Evolutionary conservation across 139 green algal genomes (phyloP).

Genomic region (Chlamydomonas applanata): DNA sequence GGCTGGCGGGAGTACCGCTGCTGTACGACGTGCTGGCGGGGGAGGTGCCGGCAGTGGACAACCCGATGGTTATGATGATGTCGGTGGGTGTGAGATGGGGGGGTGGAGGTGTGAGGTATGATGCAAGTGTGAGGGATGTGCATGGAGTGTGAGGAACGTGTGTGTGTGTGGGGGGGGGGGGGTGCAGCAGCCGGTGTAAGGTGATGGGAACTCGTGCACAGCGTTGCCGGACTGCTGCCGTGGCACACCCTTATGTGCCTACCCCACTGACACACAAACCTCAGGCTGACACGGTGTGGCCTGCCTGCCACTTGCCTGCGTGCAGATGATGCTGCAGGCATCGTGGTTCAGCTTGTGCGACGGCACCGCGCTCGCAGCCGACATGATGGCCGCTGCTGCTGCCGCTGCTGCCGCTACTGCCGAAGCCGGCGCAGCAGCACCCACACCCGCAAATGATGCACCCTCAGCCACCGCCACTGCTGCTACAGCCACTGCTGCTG

Average conservation of each 20-base stretch:
- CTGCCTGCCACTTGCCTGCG: too few relatives aligned
- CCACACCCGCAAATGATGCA: background rate
- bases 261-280: too few relatives aligned
- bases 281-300: too few relatives aligned
- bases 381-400: background rate
- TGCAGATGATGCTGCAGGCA: constrained; percentile 23
- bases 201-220: too few relatives aligned
- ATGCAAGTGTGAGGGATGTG: too few relatives aligned
- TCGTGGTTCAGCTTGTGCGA: constrained; percentile 30
- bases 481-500: background rate
- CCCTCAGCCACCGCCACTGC: background rate
- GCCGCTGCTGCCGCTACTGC: background rate
- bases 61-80: constrained; percentile 40
- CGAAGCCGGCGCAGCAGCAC: background rate
- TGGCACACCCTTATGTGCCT: too few relatives aligned
- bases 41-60: constrained; percentile 34
- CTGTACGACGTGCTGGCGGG: constrained; percentile 42
- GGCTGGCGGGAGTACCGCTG: constrained; percentile 35
- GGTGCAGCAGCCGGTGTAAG: too few relatives aligned
- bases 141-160: too few relatives aligned
- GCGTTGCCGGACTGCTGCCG: too few relatives aligned
- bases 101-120: too few relatives aligned
- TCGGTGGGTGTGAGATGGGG: too few relatives aligned
- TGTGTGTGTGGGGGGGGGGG: too few relatives aligned
- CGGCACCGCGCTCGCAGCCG: background rate